Evolutionary conservation across 345 rosid species (phyloP), one percentile per base, ranked within the genome.

Genomic region (Arabidopsis thaliana): DNA sequence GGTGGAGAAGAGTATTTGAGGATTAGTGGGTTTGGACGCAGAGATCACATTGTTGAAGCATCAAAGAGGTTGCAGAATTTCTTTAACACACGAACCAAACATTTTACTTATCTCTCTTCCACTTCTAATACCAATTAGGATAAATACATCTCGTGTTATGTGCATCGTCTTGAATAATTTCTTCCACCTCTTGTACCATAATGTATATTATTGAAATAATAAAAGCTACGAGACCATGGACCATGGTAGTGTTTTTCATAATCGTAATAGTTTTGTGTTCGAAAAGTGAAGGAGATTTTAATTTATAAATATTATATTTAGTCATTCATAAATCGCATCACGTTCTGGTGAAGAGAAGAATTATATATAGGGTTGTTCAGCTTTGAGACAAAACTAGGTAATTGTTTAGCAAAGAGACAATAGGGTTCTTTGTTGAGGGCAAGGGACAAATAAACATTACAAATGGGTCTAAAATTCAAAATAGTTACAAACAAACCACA

Each of bases 1-100:
- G 89, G 81, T 20, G 98, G 97, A 9, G 89, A 86, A 67, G 98
- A 82, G 72, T 87, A 82, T 53, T 61, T 93, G 10, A 85, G 97
- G 71, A 70, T 93, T n/a, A 83, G 93, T 71, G 89, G 97, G 5
- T 89, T 91, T 71, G 96, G 91, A 63, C 79, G 42, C 4, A 78
- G 82, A 72, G 83, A 82, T 6, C 40, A 33, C 37, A 83, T 88
- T 32, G 7, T 85, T 34, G 91, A 93, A 82, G 98, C 95, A 40
- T 80, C 91, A 34, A 60, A 57, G 78, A 87, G 94, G 81, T 77
- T 90, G 58, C 48, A 46, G 2, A 5, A 8, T 16, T 78, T 30
- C 67, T 78, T 78, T 24, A 65, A 33, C 68, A 65, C 24, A 11
- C 48, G 53, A 32, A 71, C 65, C 61, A 71, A 71, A 66, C 67